These are phyloP conservation scores for Ganoderma lucidum DNA, from an alignment of 1,284 basidiomycete genomes.

Conservation along the genomic window DNA sequence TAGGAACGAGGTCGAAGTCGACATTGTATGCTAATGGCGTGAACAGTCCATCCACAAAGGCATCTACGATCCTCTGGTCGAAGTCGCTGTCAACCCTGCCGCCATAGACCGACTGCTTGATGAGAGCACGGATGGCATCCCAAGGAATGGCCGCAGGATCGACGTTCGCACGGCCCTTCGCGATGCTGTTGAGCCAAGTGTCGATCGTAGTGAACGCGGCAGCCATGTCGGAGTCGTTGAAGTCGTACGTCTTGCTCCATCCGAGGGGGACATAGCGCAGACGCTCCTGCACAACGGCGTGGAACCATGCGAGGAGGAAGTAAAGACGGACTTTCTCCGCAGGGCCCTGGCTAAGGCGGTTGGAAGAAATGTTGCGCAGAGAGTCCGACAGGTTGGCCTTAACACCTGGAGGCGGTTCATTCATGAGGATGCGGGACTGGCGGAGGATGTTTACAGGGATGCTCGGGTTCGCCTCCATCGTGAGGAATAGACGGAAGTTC, in stretches of 20 bases:
- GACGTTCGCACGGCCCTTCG: slow-evolving; percentile 90
- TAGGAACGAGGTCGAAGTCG: slow-evolving; percentile 88
- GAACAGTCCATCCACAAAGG: slow-evolving; percentile 92
- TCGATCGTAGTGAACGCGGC: slow-evolving; percentile 93
- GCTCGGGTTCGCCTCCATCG: slow-evolving; percentile 93
- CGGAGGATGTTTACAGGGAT: slow-evolving; percentile 97
- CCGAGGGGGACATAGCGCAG: slow-evolving; percentile 94
- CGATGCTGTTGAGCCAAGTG: slow-evolving; percentile 81
- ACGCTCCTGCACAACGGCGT: slow-evolving; percentile 95
- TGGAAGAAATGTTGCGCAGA: slow-evolving; percentile 76
- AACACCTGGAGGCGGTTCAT: slow-evolving; percentile 95
- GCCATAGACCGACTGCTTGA: slow-evolving; percentile 96
- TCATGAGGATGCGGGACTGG: slow-evolving; percentile 96
- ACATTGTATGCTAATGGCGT: slow-evolving; percentile 89
- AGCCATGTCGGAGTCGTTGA: slow-evolving; percentile 98
- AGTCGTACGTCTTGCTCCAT: slow-evolving; percentile 96
- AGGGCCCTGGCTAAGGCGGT: slow-evolving; percentile 83
- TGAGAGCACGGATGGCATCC: slow-evolving; percentile 88
- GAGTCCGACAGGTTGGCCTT: slow-evolving; percentile 95
- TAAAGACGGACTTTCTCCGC: slow-evolving; percentile 91
- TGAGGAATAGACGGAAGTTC: slow-evolving; percentile 94
- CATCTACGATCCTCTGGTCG: slow-evolving; percentile 90
- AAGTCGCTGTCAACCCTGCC: slow-evolving; percentile 94
- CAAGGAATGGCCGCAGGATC: slow-evolving; percentile 92
- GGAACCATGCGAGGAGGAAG: slow-evolving; percentile 98